Percentiles rank a stretch among this genome's conserved stretches.
Conservation (phyloP, 2,329 filamentous ascomycete species). For the Alternaria hordeiaustralica region DNA sequence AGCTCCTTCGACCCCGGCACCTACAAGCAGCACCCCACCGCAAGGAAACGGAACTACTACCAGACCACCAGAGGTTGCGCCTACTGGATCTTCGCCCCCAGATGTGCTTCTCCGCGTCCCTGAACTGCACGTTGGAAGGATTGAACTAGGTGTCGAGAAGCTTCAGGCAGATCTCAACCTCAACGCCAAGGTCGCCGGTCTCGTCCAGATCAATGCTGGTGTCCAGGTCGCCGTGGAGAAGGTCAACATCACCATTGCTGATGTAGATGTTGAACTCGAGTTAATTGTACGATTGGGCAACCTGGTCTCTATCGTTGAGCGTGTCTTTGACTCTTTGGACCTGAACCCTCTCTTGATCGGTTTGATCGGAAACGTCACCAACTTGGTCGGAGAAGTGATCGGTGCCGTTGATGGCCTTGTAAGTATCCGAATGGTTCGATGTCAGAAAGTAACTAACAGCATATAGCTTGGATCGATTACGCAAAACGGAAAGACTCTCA, state of each 20-base stretch:
- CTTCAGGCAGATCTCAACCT: slow-evolving; percentile 66
- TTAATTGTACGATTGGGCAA: slow-evolving; percentile 66
- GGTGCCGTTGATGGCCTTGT: slow-evolving; percentile 64
- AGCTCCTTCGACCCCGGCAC: slow-evolving; percentile 29
- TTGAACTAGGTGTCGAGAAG: slow-evolving; percentile 67
- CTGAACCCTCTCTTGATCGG: slow-evolving; percentile 67
- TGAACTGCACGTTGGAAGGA: slow-evolving; percentile 63
- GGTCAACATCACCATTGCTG: slow-evolving; percentile 67
- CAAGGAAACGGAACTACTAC: slow-evolving; percentile 26
- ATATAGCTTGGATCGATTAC: slow-evolving; percentile 61
- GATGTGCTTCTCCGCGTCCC: slow-evolving; percentile 66
- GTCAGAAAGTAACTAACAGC: background rate
- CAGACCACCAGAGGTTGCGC: slow-evolving; percentile 32
- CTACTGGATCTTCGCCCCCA: slow-evolving; percentile 49
- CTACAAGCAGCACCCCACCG: slow-evolving; percentile 32
- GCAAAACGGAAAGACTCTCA: slow-evolving; percentile 61
- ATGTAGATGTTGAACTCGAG: slow-evolving; percentile 65
- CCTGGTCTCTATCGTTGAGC: slow-evolving; percentile 66
- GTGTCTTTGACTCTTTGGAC: slow-evolving; percentile 65
- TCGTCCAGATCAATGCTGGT: slow-evolving; percentile 62
- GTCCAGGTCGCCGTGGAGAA: slow-evolving; percentile 56
- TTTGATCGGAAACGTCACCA: slow-evolving; percentile 61
- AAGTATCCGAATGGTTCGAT: background rate
- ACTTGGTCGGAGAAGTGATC: slow-evolving; percentile 61
- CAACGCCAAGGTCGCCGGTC: slow-evolving; percentile 64